Base-by-base conservation (phyloP, 2,329 filamentous ascomycete genomes). In the Alternaria sp. region DNA sequence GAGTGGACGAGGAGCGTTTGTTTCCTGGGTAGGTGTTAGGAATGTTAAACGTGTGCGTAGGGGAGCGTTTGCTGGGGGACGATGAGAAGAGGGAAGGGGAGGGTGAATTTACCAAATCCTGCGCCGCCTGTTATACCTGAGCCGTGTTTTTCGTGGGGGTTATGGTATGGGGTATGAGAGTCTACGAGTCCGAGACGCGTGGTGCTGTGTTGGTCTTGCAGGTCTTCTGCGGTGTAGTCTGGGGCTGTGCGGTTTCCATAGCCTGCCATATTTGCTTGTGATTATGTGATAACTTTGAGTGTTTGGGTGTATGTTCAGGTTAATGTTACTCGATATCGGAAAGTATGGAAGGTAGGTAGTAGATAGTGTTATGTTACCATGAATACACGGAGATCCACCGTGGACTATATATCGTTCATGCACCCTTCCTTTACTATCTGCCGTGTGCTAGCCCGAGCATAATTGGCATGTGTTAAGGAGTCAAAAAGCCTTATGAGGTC, bases 161-260 rank as follows among this genome's bases (percentile, higher is more conserved):
- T 71, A 2, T 70, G 67, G 60, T 79, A 79, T 2, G 77, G 21
- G 12, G 58, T 68, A 44, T 74, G 63, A 2, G 70, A 74, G 51
- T 76, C 64, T 28, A 59, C 61, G 8, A 71, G 67, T 54, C 62
- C 70, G 57, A 79, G 75, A 12, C 74, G 74, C 2, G 77, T 79
- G 61, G 30, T 67, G 19, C 36, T 57, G 69, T 79, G 70, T 23
- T 78, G 28, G 28, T 68, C 40, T 32, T 63, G 21, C 7, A 72
- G 60, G 59, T 66, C 50, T 9, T 66, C 62, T 32, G 67, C 59
- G 56, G 57, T 61, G 59, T 66, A 69, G 54, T 72, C 62, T 10
- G 61, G 52, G 15, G 72, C 70, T 50, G 67, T 77, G 58, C 74
- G 75, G 73, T 81, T 80, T 40, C 76, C 79, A 69, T 76, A 81